These are phyloP conservation scores for Clarireedia hainanense DNA, from an alignment of 2,329 filamentous ascomycete species.

Conservation along the genomic window DNA sequence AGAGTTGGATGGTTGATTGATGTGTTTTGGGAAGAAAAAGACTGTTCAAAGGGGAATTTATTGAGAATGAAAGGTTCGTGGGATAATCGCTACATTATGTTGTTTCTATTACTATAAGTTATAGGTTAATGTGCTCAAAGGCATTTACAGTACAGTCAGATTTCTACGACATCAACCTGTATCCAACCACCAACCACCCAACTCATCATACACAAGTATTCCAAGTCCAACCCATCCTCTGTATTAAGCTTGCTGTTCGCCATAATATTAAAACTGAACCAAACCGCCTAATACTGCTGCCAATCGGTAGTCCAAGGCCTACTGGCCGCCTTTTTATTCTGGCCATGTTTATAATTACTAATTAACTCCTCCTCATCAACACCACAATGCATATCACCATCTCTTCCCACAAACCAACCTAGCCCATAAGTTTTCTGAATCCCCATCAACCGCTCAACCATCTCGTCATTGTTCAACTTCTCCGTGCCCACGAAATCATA, in stretches of 20 bases:
- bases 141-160: too few relatives aligned
- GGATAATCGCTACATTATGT: too few relatives aligned
- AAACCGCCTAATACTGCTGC: conserved; percentile 19
- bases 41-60: too few relatives aligned
- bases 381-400: conserved; percentile 66
- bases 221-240: background rate
- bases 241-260: background rate
- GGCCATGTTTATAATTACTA: conserved; percentile 52
- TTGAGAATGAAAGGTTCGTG: too few relatives aligned
- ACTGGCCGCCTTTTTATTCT: conserved; percentile 24
- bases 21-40: too few relatives aligned
- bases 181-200: background rate
- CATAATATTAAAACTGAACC: too few relatives aligned
- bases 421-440: conserved; percentile 64
- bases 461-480: conserved; percentile 44
- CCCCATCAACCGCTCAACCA: conserved; percentile 51
- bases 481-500: conserved; percentile 66
- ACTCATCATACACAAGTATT: background rate
- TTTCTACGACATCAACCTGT: too few relatives aligned
- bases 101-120: too few relatives aligned
- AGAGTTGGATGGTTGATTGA: too few relatives aligned
- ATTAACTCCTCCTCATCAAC: conserved; percentile 69
- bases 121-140: too few relatives aligned
- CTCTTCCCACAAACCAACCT: conserved; percentile 68
- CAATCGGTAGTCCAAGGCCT: conserved; percentile 26